Percentiles rank a stretch among this genome's conserved stretches.
Evolutionary conservation across 2,329 filamentous ascomycete species (phyloP).

Genomic region (Aspergillus costaricaensis): DNA sequence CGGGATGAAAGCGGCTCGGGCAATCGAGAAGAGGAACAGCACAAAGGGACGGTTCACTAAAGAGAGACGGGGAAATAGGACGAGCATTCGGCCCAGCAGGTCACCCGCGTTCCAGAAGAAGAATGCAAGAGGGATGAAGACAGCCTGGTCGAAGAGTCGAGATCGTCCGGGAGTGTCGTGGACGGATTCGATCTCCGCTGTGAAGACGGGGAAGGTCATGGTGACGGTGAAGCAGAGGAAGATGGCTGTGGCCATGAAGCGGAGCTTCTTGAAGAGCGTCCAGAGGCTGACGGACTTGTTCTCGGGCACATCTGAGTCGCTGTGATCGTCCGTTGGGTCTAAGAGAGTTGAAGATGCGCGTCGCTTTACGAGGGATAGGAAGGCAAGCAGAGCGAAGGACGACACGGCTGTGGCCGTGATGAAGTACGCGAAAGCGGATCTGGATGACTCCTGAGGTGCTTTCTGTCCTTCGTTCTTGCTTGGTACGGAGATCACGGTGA

Average conservation of each 20-base stretch:
- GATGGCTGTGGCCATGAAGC: slow-evolving; percentile 74
- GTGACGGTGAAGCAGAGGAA: slow-evolving; percentile 79
- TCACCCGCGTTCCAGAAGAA: slow-evolving; percentile 94
- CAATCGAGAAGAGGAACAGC: slow-evolving; percentile 68
- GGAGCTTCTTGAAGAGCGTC: slow-evolving; percentile 73
- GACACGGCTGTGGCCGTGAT: slow-evolving; percentile 81
- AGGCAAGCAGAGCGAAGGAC: slow-evolving; percentile 67
- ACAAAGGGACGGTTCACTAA: slow-evolving; percentile 64
- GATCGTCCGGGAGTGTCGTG: slow-evolving; percentile 39
- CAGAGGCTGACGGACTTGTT: slow-evolving; percentile 59
- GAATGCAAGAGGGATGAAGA: slow-evolving; percentile 88
- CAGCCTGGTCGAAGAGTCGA: slow-evolving; percentile 66
- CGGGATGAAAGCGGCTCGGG: slow-evolving; percentile 72
- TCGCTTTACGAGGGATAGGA: slow-evolving; percentile 69
- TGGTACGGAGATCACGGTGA: slow-evolving; percentile 72
- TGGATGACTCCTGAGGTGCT: slow-evolving; percentile 54
- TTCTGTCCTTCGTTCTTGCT: slow-evolving; percentile 40
- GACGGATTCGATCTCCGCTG: slow-evolving; percentile 63
- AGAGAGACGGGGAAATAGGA: slow-evolving; percentile 58
- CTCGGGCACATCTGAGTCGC: slow-evolving; percentile 29
- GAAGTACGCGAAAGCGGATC: slow-evolving; percentile 87
- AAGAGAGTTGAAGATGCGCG: slow-evolving; percentile 15
- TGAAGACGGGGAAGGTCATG: slow-evolving; percentile 96
- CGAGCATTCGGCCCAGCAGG: slow-evolving; percentile 71
- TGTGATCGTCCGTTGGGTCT: slow-evolving; percentile 19